Evolutionary conservation across 805 yeast species (phyloP).

Genomic region (Metschnikowia kofuensis): DNA sequence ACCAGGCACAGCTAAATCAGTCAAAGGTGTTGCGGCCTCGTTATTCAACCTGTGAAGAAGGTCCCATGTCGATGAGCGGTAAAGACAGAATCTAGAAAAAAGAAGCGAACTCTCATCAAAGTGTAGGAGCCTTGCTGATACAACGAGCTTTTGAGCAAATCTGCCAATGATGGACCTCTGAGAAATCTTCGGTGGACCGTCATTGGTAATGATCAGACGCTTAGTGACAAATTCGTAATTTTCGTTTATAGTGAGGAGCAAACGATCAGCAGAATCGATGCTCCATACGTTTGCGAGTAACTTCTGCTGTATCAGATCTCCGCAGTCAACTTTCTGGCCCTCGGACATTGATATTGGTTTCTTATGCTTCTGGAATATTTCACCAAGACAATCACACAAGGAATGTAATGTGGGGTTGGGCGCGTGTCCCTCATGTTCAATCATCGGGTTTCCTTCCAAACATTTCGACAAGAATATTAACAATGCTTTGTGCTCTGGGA

Average conservation of each 20-base stretch:
- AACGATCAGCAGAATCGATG: conserved; percentile 45
- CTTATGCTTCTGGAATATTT: neutral
- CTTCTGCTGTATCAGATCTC: neutral
- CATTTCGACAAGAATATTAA: conserved; percentile 6
- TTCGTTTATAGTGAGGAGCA: conserved; percentile 34
- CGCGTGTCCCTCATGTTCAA: conserved; percentile 3
- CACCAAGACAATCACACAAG: conserved; percentile 9
- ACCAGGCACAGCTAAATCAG: too few species aligned
- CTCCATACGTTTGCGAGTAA: conserved; percentile 37
- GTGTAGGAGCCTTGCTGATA: conserved; percentile 41
- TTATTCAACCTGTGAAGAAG: conserved; percentile 6
- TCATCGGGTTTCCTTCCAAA: conserved; percentile 12
- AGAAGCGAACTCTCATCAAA: conserved; percentile 45
- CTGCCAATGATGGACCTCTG: conserved; percentile 36
- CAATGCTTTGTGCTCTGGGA: conserved; percentile 23
- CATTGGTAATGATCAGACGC: conserved; percentile 10
- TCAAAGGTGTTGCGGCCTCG: too few species aligned
- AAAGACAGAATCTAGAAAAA: conserved; percentile 34
- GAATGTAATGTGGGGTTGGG: conserved; percentile 8
- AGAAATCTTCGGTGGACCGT: conserved; percentile 12
- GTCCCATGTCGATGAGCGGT: conserved; percentile 27
- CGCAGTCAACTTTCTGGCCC: neutral
- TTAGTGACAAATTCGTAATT: conserved; percentile 13
- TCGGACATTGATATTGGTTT: neutral
- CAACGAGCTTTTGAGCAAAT: conserved; percentile 39